phyloP scores from a whole-genome alignment of 139 green algal genomes.

The Closterium sp. region DNA sequence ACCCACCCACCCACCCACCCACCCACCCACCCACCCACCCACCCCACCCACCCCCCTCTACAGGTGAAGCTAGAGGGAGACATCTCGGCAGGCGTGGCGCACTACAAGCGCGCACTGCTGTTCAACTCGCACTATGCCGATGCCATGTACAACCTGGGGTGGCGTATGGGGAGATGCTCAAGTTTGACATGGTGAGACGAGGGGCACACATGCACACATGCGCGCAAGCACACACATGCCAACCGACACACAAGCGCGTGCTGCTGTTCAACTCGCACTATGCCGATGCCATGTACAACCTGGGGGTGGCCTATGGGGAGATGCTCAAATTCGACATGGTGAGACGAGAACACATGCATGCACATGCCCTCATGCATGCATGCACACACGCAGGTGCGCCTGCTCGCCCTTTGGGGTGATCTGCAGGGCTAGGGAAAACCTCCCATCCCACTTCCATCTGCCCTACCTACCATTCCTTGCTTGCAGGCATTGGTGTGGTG shows the following conservation, averaged over 20 bases:
- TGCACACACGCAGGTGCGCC: background rate
- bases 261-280: conserved; percentile 56
- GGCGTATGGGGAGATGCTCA: conserved; percentile 65
- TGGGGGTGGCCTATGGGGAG: conserved; percentile 80
- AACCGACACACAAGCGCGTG: background rate
- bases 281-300: conserved; percentile 90
- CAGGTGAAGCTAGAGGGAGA: conserved; percentile 47
- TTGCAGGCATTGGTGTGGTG: too few relatives aligned
- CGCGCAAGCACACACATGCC: too few relatives aligned
- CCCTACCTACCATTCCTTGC: too few relatives aligned
- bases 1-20: background rate
- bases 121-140: conserved; percentile 66
- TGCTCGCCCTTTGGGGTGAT: too few relatives aligned
- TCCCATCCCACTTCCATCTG: too few relatives aligned
- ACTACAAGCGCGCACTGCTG: conserved; percentile 52
- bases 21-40: too few relatives aligned
- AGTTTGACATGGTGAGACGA: conserved; percentile 46
- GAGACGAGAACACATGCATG: background rate
- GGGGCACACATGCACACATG: too few relatives aligned
- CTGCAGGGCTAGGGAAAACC: too few relatives aligned
- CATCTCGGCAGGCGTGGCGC: too few relatives aligned
- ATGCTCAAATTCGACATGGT: conserved; percentile 51
- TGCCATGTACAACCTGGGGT: conserved; percentile 95
- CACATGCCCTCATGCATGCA: background rate
- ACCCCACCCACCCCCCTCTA: background rate